phyloP scores from a whole-genome alignment of 306 rosid genomes.

The Benincasa hispida region DNA sequence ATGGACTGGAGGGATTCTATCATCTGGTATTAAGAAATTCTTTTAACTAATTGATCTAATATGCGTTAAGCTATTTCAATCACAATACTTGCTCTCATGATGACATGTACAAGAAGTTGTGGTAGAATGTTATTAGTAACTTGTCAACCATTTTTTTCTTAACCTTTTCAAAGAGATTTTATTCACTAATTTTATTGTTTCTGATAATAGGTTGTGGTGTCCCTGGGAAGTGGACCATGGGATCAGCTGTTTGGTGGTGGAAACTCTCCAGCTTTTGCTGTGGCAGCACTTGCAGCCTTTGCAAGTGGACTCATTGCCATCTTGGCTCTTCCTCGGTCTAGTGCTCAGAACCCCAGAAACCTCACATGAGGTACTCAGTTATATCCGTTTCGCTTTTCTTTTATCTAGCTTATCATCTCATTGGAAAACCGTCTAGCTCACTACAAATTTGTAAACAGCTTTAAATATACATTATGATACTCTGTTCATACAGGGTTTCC shows the following conservation, averaged over 20 bases:
- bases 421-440: constrained; percentile 9
- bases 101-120: background rate
- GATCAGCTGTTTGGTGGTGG: constrained; percentile 99
- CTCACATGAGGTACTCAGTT: constrained; percentile 51
- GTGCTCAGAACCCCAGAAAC: constrained; percentile 51
- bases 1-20: background rate
- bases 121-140: background rate
- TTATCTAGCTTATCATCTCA: constrained; percentile 4
- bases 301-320: constrained; percentile 72
- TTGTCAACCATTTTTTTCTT: constrained; percentile 5
- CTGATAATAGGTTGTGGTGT: constrained; percentile 69
- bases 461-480: background rate
- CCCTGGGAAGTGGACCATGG: constrained; percentile 97
- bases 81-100: background rate
- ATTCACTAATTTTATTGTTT: constrained; percentile 18
- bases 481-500: constrained; percentile 5
- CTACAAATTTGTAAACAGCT: constrained; percentile 27
- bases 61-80: background rate
- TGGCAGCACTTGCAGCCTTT: constrained; percentile 79
- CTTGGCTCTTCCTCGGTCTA: constrained; percentile 66
- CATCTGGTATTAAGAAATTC: background rate
- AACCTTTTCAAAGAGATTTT: background rate
- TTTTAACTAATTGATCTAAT: background rate
- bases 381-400: constrained; percentile 18
- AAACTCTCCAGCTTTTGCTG: constrained; percentile 85